Evolutionary conservation across 2,329 filamentous ascomycete genomes (phyloP).

Genomic region (Drechslerella dactyloides): DNA sequence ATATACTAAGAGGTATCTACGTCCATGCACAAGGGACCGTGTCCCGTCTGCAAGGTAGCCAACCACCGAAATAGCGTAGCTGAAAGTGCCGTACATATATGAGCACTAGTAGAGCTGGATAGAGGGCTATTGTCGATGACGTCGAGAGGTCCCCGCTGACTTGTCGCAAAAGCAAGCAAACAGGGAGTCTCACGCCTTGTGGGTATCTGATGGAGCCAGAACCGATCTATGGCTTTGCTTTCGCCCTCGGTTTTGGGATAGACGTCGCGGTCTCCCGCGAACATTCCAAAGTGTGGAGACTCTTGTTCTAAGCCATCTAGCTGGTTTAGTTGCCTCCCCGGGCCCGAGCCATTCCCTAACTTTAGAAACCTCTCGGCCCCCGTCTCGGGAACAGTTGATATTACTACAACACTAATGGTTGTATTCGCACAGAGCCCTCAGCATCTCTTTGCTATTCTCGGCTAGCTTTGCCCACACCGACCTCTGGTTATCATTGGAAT

Average conservation of each 20-base stretch:
- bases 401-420: too few relatives aligned
- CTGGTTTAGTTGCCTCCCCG: neutral
- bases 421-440: neutral
- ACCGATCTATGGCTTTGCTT: slow-evolving; percentile 8
- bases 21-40: slow-evolving; percentile 3
- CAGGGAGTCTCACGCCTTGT: slow-evolving; percentile 2
- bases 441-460: neutral
- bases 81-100: slow-evolving; percentile 1
- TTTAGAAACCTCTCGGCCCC: too few relatives aligned
- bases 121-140: slow-evolving; percentile 34
- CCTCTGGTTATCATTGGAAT: too few relatives aligned
- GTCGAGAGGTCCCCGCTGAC: slow-evolving; percentile 17
- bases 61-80: neutral
- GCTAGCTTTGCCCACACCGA: neutral
- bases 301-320: slow-evolving; percentile 12
- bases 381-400: neutral
- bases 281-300: slow-evolving; percentile 14
- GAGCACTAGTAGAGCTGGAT: slow-evolving; percentile 18
- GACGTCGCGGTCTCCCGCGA: too few relatives aligned
- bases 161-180: slow-evolving; percentile 38
- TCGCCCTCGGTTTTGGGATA: slow-evolving; percentile 11
- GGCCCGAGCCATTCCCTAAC: too few relatives aligned
- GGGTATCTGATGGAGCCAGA: slow-evolving; percentile 13
- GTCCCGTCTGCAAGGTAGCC: neutral
- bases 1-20: neutral